Evolutionary conservation across 1,284 basidiomycete genomes (phyloP).

Genomic region (Hymenochaete sp.): DNA sequence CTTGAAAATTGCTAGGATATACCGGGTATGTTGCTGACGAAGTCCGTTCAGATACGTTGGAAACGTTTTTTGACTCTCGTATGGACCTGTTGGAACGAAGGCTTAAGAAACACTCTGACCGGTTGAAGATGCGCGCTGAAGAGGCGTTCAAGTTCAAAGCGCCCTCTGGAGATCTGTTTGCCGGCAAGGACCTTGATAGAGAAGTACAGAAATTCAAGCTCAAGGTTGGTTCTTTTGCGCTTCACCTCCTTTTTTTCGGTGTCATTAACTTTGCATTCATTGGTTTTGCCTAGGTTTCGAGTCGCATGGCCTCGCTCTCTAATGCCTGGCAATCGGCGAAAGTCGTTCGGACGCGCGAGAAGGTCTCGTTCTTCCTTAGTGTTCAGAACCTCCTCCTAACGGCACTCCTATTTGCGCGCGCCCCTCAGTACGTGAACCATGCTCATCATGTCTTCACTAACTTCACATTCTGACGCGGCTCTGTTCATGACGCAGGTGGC

Average conservation of each 20-base stretch:
- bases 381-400: slow-evolving; percentile 83
- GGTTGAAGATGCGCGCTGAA: slow-evolving; percentile 72
- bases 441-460: slow-evolving; percentile 17
- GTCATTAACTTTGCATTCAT: slow-evolving; percentile 17
- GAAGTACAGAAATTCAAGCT: slow-evolving; percentile 76
- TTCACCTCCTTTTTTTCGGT: slow-evolving; percentile 6
- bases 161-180: slow-evolving; percentile 48
- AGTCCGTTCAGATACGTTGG: slow-evolving; percentile 69
- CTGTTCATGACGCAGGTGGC: slow-evolving; percentile 57
- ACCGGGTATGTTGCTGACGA: slow-evolving; percentile 16
- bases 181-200: slow-evolving; percentile 71
- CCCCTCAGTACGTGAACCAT: slow-evolving; percentile 63
- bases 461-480: slow-evolving; percentile 5
- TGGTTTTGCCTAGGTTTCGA: too few relatives aligned
- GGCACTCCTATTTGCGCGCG: slow-evolving; percentile 74
- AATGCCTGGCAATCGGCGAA: slow-evolving; percentile 85
- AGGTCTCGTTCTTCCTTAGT: slow-evolving; percentile 85
- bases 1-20: background rate
- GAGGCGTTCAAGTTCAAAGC: slow-evolving; percentile 45
- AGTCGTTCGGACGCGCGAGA: slow-evolving; percentile 84
- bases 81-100: slow-evolving; percentile 83
- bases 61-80: slow-evolving; percentile 85
- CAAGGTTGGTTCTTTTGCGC: slow-evolving; percentile 34
- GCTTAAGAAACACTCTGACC: slow-evolving; percentile 78
- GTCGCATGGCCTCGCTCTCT: slow-evolving; percentile 62